Percentiles rank a stretch among this genome's conserved stretches.
These are phyloP conservation scores for Candida pseudoglaebosa DNA, from an alignment of 805 yeast species.

Conservation along the genomic window DNA sequence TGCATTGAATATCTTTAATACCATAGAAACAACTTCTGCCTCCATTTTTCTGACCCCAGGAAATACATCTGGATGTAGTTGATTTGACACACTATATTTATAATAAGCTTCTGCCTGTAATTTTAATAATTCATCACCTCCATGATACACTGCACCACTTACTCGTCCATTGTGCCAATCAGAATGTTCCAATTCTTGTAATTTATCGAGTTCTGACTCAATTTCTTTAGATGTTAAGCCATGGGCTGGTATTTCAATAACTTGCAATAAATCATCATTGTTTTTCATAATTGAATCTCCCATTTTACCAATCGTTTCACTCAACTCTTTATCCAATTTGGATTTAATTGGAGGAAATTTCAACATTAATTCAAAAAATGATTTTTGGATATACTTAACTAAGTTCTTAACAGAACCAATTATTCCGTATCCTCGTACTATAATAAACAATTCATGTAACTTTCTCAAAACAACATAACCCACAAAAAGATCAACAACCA, in stretches of 20 bases:
- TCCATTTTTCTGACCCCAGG: conserved; percentile 98
- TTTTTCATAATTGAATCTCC: conserved; percentile 58
- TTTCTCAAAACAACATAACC: conserved; percentile 10
- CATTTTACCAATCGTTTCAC: conserved; percentile 41
- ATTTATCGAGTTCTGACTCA: conserved; percentile 45
- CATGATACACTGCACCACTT: conserved; percentile 96
- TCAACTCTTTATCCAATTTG: conserved; percentile 61
- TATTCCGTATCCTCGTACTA: conserved; percentile 37
- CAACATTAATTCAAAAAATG: conserved; percentile 29
- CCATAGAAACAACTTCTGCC: conserved; percentile 91
- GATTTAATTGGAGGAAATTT: conserved; percentile 49
- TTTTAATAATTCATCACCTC: conserved; percentile 72
- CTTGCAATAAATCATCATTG: conserved; percentile 43
- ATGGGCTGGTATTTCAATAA: conserved; percentile 48
- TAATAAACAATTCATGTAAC: conserved; percentile 8
- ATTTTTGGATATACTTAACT: conserved; percentile 14
- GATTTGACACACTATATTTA: conserved; percentile 83
- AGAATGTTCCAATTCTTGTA: conserved; percentile 54
- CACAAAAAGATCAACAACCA: conserved; percentile 19
- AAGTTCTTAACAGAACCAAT: conserved; percentile 22
- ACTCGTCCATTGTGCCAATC: conserved; percentile 84
- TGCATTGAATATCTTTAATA: conserved; percentile 72
- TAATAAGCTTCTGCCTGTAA: conserved; percentile 77
- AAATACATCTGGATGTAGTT: conserved; percentile 93
- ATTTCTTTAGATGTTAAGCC: conserved; percentile 55